Evolutionary conservation across 148 eudicot species (phyloP).

Genomic region (Silene conica): DNA sequence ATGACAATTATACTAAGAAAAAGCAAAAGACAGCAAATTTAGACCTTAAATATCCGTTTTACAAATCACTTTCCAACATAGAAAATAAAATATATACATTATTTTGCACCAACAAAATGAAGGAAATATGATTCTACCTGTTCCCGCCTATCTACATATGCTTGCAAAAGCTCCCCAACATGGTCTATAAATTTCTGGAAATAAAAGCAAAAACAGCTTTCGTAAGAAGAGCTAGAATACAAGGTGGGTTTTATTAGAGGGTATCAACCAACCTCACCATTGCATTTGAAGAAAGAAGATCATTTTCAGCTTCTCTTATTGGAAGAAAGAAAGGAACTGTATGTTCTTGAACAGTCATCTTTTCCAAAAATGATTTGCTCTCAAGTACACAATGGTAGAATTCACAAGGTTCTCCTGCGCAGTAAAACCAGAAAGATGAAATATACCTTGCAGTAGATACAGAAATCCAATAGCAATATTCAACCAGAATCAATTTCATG

Average conservation of each 20-base stretch:
- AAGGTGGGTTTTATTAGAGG: conserved; percentile 16
- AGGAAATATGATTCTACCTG: conserved; percentile 49
- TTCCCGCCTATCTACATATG: conserved; percentile 91
- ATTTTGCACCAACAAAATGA: background rate
- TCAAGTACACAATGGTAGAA: conserved; percentile 85
- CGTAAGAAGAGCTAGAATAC: conserved; percentile 16
- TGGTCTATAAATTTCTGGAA: conserved; percentile 92
- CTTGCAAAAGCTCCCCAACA: conserved; percentile 89
- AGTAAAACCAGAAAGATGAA: conserved; percentile 16
- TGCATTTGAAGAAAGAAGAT: conserved; percentile 91
- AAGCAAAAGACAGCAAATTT: background rate
- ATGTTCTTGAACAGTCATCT: conserved; percentile 96
- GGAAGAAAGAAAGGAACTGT: conserved; percentile 96
- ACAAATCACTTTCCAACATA: background rate
- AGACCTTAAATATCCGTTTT: background rate
- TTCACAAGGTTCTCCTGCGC: conserved; percentile 90
- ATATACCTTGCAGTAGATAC: conserved; percentile 9
- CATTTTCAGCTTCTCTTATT: conserved; percentile 86
- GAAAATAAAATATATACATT: background rate
- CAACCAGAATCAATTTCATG: background rate
- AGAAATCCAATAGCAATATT: background rate
- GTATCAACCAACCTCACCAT: conserved; percentile 62
- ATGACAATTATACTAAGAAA: background rate
- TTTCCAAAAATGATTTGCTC: conserved; percentile 97
- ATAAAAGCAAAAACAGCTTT: conserved; percentile 12